Base-by-base conservation (phyloP, 345 rosid genomes). In the Eucalyptus tenuipes region DNA sequence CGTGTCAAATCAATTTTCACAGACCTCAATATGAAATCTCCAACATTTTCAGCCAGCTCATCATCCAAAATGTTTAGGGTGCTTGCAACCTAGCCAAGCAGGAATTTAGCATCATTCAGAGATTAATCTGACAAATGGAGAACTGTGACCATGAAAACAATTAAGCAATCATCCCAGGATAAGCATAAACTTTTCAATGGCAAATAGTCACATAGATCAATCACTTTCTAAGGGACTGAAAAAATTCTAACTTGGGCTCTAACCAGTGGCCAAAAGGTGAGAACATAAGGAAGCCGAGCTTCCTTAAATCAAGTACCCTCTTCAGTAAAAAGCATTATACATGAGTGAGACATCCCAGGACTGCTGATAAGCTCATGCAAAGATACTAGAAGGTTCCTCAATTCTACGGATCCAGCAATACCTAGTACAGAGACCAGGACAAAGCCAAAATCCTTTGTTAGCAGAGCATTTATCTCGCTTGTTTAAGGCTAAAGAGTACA, bases 11-110 rank as follows among this genome's bases (percentile, higher is more conserved):
- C 27, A 87, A 88, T 45, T 42, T 71, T 91, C 86, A 91, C 91
- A 75, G 66, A 98, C 99, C 99, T 98, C 92, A 95, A 85, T 88
- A 98, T 96, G 94, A 94, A 98, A 93, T 97, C 91, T 92, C 98
- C 99, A 89, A 98, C 93, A 91, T 92, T 92, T 82, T 86, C 90
- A 87, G 93, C 91, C 90, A 98, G 95, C 87, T 95, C 97, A 88
- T 95, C 95, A 92, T 97, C 97, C 94, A 97, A 88, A 92, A 96
- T 95, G 91, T 95, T 95, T 87, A 98, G 93, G 49, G 93, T 91
- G 90, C 98, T 95, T n/a, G 99, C 99, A 90, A 96, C 95, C 99
- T 97, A 92, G 37, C 52, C 50, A 50, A 88, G 47, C 86, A 86
- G 27, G 80, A 86, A 48, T 12, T 50, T 33, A 42, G 61, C 17